phyloP scores from a whole-genome alignment of 202 grass and related monocot genomes.

The Zoysia matrella region DNA sequence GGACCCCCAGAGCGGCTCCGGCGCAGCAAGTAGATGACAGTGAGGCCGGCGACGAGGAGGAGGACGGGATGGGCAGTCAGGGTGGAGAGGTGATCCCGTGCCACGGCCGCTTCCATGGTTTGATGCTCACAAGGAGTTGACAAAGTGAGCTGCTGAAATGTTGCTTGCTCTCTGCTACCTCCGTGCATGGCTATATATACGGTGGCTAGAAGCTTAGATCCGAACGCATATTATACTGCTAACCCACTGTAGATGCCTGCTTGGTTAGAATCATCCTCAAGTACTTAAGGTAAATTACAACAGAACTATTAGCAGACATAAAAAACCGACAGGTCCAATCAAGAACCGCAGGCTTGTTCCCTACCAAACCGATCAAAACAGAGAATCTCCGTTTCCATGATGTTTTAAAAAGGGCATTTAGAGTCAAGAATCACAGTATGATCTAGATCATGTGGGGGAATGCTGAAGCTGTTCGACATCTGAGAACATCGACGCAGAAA shows the following conservation, averaged over 20 bases:
- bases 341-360: neutral
- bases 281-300: neutral
- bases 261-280: neutral
- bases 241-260: neutral
- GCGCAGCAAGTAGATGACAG: constrained; percentile 24
- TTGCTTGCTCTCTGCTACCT: neutral
- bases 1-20: neutral
- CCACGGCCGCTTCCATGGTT: constrained; percentile 29
- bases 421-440: neutral
- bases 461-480: neutral
- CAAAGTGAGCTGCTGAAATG: neutral
- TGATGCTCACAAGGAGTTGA: neutral
- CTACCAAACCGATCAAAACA: neutral
- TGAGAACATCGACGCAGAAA: neutral
- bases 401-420: neutral
- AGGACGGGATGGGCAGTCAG: constrained; percentile 20
- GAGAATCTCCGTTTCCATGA: neutral
- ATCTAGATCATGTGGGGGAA: neutral
- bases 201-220: neutral
- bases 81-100: constrained; percentile 11
- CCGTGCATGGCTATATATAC: constrained; percentile 21
- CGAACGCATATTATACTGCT: neutral
- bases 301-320: neutral
- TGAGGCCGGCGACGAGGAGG: constrained; percentile 35
- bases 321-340: neutral